Base-by-base conservation (phyloP, 2,329 filamentous ascomycete genomes). In the Hypoxylon sp. region DNA sequence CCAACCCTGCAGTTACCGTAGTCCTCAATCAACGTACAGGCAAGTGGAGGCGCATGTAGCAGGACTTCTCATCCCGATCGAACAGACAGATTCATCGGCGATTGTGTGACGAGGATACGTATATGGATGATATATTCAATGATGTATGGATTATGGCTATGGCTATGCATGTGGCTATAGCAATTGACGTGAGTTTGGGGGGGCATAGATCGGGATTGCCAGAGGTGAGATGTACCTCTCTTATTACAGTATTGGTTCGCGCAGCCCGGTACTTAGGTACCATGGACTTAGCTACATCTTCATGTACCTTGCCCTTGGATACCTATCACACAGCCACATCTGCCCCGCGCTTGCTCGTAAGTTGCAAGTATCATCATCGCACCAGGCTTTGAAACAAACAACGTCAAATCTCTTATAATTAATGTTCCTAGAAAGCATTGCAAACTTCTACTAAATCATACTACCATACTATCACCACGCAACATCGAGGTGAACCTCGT, bases 271-370 rank as follows among this genome's bases (percentile, higher is more conserved):
- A 37, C 13, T 3, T 35, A n/a, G n/a, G n/a, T n/a, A 3, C 11
- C 25, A 31, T 5, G 48, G n/a, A 54, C 17, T 27, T 27, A 27
- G 25, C 25, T 27, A 27, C 25, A 27, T 27, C 25, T 5, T 27
- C 25, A 27, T 27, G 25, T 27, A 27, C 25, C 25, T 27, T 27
- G 25, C 25, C 25, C 25, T 27, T 27, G 25, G 25, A 27, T 27
- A 27, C 3, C 25, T 27, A 27, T 27, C 25, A 27, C 42, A 49
- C 55, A 17, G 53, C 57, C 63, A 56, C 63, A 61, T 61, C 31
- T 61, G 53, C 64, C 64, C 64, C 64, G 57, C 62, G 40, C 27
- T 37, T 5, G 17, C 17, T 50, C 55, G 22, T 6, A 22, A 17
- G 48, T 31, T 48, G 13, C 17, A 53, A 53, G 50, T 35, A n/a